Evolutionary conservation across 1,139 yeast species (phyloP).

Genomic region (Geotrichum restrictum): DNA sequence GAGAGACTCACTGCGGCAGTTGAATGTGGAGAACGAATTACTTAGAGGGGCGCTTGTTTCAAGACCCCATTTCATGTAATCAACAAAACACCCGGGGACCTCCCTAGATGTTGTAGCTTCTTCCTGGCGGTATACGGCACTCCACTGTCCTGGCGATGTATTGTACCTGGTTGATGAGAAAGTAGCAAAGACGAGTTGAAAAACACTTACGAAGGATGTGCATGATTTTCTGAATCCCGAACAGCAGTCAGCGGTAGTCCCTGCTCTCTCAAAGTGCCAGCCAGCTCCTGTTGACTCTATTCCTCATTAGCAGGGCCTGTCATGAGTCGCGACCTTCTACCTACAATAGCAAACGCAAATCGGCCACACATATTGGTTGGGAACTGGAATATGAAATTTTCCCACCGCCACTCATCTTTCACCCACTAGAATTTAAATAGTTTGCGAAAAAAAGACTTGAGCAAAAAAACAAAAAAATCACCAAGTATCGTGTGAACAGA

Average conservation of each 20-base stretch:
- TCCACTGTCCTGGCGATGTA: constrained; percentile 13
- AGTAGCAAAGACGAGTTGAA: background rate
- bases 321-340: constrained; percentile 8
- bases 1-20: constrained; percentile 37
- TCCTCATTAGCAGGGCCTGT: background rate
- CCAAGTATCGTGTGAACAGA: too few species aligned
- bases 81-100: constrained; percentile 23
- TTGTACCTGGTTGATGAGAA: constrained; percentile 14
- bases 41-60: background rate
- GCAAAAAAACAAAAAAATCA: too few species aligned
- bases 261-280: constrained; percentile 12
- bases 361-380: constrained; percentile 24
- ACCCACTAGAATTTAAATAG: background rate
- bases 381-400: background rate
- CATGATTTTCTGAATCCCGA: constrained; percentile 5
- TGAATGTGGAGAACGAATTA: constrained; percentile 31
- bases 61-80: constrained; percentile 58
- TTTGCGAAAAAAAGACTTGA: too few species aligned
- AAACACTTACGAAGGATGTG: constrained; percentile 7
- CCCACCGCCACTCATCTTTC: background rate
- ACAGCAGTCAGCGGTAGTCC: background rate
- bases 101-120: too few species aligned
- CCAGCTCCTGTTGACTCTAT: constrained; percentile 19
- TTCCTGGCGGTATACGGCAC: constrained; percentile 15
- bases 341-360: constrained; percentile 22